Conservation (phyloP, 2,329 filamentous ascomycete species). For the Sarocladium oryzae region DNA sequence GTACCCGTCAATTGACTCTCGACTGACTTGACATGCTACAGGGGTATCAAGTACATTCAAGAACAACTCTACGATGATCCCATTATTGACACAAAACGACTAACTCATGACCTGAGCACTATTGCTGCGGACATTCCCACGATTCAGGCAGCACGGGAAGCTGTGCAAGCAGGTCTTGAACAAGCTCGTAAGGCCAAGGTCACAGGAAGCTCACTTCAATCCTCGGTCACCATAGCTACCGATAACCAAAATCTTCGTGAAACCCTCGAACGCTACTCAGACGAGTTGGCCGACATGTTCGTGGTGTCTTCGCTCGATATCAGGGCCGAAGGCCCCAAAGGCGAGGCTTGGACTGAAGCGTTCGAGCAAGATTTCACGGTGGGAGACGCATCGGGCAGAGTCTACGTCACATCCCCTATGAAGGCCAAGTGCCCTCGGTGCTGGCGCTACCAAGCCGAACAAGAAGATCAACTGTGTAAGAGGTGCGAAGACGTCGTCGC, state of each 20-base stretch:
- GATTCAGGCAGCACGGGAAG: slow-evolving; percentile 35
- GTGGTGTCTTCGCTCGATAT: slow-evolving; percentile 61
- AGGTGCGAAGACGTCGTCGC: slow-evolving; percentile 64
- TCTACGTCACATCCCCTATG: slow-evolving; percentile 41
- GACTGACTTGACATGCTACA: not conserved
- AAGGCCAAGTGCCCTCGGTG: slow-evolving; percentile 75
- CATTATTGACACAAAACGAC: slow-evolving; percentile 27
- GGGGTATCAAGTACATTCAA: not conserved
- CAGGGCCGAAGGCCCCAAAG: slow-evolving; percentile 24
- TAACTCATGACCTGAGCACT: not conserved
- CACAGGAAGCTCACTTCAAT: slow-evolving; percentile 76
- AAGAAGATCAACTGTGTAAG: slow-evolving; percentile 59
- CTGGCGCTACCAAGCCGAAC: slow-evolving; percentile 77
- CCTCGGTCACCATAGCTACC: slow-evolving; percentile 52
- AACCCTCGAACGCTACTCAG: slow-evolving; percentile 32
- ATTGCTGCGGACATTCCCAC: not conserved
- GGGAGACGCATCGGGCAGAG: slow-evolving; percentile 28
- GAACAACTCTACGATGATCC: slow-evolving; percentile 38
- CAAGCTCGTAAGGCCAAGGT: slow-evolving; percentile 62
- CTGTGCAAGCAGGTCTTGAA: slow-evolving; percentile 73
- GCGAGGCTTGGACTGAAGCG: slow-evolving; percentile 27
- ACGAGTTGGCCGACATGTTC: slow-evolving; percentile 58
- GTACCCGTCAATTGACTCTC: too few species aligned
- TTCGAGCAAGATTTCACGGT: slow-evolving; percentile 38
- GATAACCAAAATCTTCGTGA: slow-evolving; percentile 13